Evolutionary conservation across 1,139 yeast species (phyloP), one percentile per base, ranked within the genome.

Genomic region (Candida sp.): DNA sequence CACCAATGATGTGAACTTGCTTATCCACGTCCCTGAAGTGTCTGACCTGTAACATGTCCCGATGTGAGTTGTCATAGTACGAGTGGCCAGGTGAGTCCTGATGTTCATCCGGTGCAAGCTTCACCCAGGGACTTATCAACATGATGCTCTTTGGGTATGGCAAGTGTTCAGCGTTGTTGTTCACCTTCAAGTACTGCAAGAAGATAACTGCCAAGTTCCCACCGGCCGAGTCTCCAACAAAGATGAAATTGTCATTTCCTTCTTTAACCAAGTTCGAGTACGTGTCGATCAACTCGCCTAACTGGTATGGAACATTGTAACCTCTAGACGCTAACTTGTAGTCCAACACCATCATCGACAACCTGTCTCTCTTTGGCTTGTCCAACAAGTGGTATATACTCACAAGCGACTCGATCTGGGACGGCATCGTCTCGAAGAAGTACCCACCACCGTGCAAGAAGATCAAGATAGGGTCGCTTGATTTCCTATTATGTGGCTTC

Each of bases 391-490:
- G 63, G 52, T 73, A 67, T 12, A 73, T 59, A 3, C 75, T 62
- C 22, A 69, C 48, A 9, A 74, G 34, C 0, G 72, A 58, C 50
- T 69, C 69, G 31, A 76, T 38, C 52, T 77, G 81, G 42, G 63
- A 59, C 0, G 71, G 69, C 48, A 62, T 60, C 0, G 77, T 69
- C 51, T 75, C 71, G 37, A 73, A 50, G 49, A 66, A 73, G 55
- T 67, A 77, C 2, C 81, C 81, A 2, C 82, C 82, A 17, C 82
- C 81, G 54, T 77, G 81, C 11, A 63, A 55, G 53, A 66, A 77
- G 27, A 77, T 60, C 23, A 77, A 58, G 12, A 77, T 60, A 0
- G 80, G 80, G 52, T 75, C 79, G 5, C 53, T 46, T 0, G 60
- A 53, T n/a, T 63, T 57, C 31, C 71, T 58, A 35, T 63, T 56